Base-by-base conservation (phyloP, 345 rosid genomes). In the Microcos paniculata region DNA sequence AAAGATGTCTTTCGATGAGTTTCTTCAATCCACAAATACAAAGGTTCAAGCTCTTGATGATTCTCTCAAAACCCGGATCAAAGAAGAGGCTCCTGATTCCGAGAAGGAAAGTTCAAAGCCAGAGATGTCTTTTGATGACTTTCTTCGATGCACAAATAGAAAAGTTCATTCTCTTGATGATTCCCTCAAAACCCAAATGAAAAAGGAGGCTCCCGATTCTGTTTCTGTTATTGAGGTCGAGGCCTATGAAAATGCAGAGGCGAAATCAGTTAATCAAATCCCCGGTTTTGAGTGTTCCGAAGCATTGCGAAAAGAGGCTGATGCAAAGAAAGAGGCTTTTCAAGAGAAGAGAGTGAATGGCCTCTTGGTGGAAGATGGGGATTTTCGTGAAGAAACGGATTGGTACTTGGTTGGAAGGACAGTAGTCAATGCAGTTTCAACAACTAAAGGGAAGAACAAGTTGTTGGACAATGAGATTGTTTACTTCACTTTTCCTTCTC, bases 371-470 rank as follows among this genome's bases (percentile, higher is more conserved):
- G 90, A 88, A 30, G 89, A 84, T 4, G 80, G 83, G 0, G 92
- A 90, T 52, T 85, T 85, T 4, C 87, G 86, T 0, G 86, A 85
- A 75, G 90, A 88, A 42, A 70, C 67, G 1, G 91, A 87, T 48
- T 88, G 91, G 92, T 84, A 64, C 64, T 80, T 90, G 72, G 91
- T 85, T 28, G 94, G 91, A 31, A 80, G 90, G 35, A 80, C 83
- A n/a, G 78, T 88, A 70, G 88, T 88, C 1, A 90, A 85, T 1
- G 91, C 83, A 21, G 73, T 84, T 66, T 88, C 94, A 3, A 90
- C 90, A 7, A 76, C 84, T 8, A 90, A 86, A 84, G 94, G 94
- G 63, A 87, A 86, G 76, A 90, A 18, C 58, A 82, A 73, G 63
- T 16, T 87, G 74, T 78, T 76, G 57, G 86, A 87, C 77, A 88